phyloP scores from a whole-genome alignment of 73 alveolate species.

The Symbiodinium pilosum region DNA sequence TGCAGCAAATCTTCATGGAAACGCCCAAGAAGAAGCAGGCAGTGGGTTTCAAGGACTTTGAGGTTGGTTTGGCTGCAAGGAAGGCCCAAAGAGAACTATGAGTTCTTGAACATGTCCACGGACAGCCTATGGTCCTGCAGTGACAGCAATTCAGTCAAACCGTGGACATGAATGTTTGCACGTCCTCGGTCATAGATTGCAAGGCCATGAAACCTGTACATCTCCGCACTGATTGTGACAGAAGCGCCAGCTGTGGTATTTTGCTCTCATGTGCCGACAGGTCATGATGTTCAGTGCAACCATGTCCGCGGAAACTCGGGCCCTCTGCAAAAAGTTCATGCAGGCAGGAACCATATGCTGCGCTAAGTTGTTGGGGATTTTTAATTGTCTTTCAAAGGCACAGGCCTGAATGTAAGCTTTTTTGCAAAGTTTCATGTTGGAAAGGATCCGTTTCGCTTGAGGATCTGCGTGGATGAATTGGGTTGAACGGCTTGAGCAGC shows the following conservation, averaged over 20 bases:
- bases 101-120: no score
- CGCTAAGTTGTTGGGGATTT: neutral
- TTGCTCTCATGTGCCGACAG: neutral
- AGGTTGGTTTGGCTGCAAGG: no score
- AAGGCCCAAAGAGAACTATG: no score
- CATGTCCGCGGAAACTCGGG: slow-evolving; percentile 98
- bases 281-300: slow-evolving; percentile 99
- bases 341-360: slow-evolving; percentile 30
- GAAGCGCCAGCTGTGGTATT: neutral
- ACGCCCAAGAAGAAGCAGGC: slow-evolving; percentile 99
- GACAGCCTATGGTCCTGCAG: neutral
- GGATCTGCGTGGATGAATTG: neutral
- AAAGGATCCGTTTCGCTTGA: no score
- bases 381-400: neutral
- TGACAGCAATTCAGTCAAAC: neutral
- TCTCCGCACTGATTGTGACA: neutral
- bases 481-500: neutral
- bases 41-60: no score
- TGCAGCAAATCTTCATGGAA: slow-evolving; percentile 99
- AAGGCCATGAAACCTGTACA: no score
- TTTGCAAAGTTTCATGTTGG: no score
- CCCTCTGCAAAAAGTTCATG: slow-evolving; percentile 95
- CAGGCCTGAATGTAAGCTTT: no score
- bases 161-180: no score
- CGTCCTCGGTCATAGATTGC: no score